Conservation (phyloP, 805 yeast species). For the Myxozyma sirexii region DNA sequence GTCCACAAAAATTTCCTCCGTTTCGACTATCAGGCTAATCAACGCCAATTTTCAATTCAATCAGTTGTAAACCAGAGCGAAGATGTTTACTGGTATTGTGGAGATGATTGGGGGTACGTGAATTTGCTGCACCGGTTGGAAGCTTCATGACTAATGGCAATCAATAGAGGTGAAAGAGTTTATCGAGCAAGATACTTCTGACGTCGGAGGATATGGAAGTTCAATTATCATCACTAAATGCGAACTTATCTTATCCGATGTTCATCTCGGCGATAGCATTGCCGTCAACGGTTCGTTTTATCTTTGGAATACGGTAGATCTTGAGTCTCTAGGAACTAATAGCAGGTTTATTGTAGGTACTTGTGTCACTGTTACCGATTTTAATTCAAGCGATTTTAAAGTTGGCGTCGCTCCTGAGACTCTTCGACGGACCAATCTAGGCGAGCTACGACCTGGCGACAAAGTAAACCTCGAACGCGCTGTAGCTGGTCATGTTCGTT, state of each 20-base stretch:
- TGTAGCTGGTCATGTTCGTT: constrained; percentile 73
- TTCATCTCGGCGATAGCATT: constrained; percentile 92
- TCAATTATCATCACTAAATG: constrained; percentile 69
- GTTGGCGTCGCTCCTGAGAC: constrained; percentile 96
- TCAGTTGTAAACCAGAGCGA: neutral
- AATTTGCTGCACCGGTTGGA: constrained; percentile 17
- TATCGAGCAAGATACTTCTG: constrained; percentile 50
- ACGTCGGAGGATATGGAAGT: constrained; percentile 72
- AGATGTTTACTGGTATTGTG: constrained; percentile 93
- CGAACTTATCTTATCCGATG: constrained; percentile 66
- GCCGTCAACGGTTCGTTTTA: constrained; percentile 67
- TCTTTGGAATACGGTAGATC: neutral
- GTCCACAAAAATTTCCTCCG: neutral
- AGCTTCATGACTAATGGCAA: constrained; percentile 40
- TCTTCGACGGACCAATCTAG: constrained; percentile 75
- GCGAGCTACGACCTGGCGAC: constrained; percentile 57
- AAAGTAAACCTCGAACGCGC: constrained; percentile 92
- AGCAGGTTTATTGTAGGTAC: constrained; percentile 43
- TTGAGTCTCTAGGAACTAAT: neutral
- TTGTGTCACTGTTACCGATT: constrained; percentile 90
- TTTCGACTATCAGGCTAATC: too few relatives aligned
- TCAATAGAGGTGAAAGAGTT: constrained; percentile 50
- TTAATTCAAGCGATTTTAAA: constrained; percentile 62
- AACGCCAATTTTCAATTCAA: neutral
- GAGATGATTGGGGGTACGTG: constrained; percentile 70